These are phyloP conservation scores for Tephrocybe sp. DNA, from an alignment of 768 basidiomycete genomes.

Conservation along the genomic window DNA sequence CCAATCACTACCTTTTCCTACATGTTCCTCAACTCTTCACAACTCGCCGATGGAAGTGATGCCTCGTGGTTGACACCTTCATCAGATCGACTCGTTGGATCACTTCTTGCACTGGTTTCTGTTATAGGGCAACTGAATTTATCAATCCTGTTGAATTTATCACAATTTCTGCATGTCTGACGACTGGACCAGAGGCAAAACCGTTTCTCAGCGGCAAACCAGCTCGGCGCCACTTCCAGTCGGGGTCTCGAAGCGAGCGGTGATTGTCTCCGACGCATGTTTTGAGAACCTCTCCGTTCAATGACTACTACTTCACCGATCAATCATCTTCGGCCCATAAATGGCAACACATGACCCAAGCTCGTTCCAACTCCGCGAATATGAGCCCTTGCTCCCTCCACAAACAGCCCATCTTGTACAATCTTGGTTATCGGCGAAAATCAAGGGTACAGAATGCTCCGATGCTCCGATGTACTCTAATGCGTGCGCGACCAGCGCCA, in stretches of 20 bases:
- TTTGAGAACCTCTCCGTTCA: neutral
- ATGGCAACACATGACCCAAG: slow-evolving; percentile 12
- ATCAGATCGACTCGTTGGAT: neutral
- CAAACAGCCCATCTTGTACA: neutral
- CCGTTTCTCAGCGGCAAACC: neutral
- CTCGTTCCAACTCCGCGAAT: slow-evolving; percentile 19
- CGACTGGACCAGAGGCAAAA: neutral
- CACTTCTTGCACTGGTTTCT: neutral
- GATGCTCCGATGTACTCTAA: neutral
- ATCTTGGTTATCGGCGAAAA: slow-evolving; percentile 9
- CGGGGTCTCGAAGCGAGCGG: neutral
- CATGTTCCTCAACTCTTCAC: slow-evolving; percentile 1
- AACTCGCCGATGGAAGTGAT: slow-evolving; percentile 1
- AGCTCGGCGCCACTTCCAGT: neutral
- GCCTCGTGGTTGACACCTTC: slow-evolving; percentile 17
- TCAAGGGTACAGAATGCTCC: slow-evolving; percentile 9
- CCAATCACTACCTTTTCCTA: neutral
- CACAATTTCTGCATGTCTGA: neutral
- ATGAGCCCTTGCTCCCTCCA: neutral
- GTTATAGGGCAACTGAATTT: too few relatives aligned
- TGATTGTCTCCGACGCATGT: neutral
- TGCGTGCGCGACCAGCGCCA: neutral
- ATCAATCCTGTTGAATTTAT: neutral
- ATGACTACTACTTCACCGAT: neutral
- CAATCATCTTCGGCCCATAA: slow-evolving; percentile 7